Conservation (phyloP, 2,329 filamentous ascomycete species). For the Colletotrichum endophyticum region DNA sequence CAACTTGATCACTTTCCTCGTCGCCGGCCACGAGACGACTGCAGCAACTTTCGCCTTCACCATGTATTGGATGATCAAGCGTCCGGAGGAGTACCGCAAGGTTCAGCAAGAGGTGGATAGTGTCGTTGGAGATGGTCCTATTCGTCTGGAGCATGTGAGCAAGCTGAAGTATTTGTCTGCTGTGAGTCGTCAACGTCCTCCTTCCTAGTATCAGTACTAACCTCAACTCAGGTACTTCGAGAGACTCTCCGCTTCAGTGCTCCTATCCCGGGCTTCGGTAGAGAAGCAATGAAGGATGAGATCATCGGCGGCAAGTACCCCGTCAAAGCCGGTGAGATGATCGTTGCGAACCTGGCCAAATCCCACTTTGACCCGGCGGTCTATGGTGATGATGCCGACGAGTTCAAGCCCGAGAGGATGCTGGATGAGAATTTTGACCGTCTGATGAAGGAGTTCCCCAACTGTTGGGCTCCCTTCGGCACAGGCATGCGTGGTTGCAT, state of each 20-base stretch:
- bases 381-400: conserved; percentile 60
- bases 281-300: conserved; percentile 41
- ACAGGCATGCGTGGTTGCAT: conserved; percentile 58
- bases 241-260: conserved; percentile 49
- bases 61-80: conserved; percentile 69
- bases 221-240: conserved; percentile 45
- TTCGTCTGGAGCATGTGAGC: conserved; percentile 62
- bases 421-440: conserved; percentile 53
- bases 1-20: conserved; percentile 73
- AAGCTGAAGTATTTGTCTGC: conserved; percentile 70
- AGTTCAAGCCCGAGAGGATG: conserved; percentile 68
- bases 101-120: conserved; percentile 72
- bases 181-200: conserved; percentile 23
- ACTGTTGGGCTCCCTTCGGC: conserved; percentile 57
- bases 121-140: conserved; percentile 62
- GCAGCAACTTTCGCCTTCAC: conserved; percentile 69
- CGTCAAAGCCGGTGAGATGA: conserved; percentile 47
- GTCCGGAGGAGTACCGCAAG: conserved; percentile 62
- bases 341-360: conserved; percentile 49
- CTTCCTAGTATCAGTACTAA: not conserved
- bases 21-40: conserved; percentile 73
- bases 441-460: conserved; percentile 35
- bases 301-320: conserved; percentile 60
- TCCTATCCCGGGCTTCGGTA: conserved; percentile 27
- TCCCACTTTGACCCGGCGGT: conserved; percentile 61